Base-by-base conservation (phyloP, 805 yeast species). In the Wickerhamiella kurtzmanii region DNA sequence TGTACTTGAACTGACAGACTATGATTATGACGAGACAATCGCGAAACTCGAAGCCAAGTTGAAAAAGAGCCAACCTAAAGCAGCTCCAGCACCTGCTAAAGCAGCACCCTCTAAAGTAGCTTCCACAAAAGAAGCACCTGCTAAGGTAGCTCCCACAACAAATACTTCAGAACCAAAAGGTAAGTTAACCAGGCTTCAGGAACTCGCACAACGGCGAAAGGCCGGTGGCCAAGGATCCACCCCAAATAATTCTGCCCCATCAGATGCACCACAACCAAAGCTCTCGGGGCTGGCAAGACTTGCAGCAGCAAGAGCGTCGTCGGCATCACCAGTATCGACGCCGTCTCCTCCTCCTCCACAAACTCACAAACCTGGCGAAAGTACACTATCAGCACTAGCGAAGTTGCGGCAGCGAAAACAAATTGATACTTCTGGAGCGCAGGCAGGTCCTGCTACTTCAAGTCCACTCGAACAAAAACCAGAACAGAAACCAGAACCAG, bases 1-100 rank as follows among this genome's bases (percentile, higher is more conserved):
- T 25, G 56, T 53, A 32, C 52, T 56, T 22, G 58, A 56, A 21
- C 47, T 46, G 41, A 45, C 37, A 22, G 61, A 56, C 46, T 53
- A 52, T 44, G 61, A 58, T 43, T 48, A 53, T 18, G 60, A 56
- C 22, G 52, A 48, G 4, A 58, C 62, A 15, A 51, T 58, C 15
- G 56, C 52, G 22, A 48, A 43, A 16, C 50, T 59, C 42, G 44
- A 46, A 18, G 35, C 40, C n/a, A 22, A 41, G 22, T 48, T 48
- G 42, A 55, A 49, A 19, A 41, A 43, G 41, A 19, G 35, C 22
- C 45, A n/a, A 36, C 18, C 35, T 25, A 28, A 18, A 40, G 22
- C 47, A 43, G 16, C 22, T 37, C 20, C 46, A 43, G 45, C 45
- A 16, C 41, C 37, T 25, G 28, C 51, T 37, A 37, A 46, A 44